Percentiles rank a stretch among this genome's conserved stretches.
These are phyloP conservation scores for Serpula lacrymans DNA, from an alignment of 768 basidiomycete species.

Conservation along the genomic window DNA sequence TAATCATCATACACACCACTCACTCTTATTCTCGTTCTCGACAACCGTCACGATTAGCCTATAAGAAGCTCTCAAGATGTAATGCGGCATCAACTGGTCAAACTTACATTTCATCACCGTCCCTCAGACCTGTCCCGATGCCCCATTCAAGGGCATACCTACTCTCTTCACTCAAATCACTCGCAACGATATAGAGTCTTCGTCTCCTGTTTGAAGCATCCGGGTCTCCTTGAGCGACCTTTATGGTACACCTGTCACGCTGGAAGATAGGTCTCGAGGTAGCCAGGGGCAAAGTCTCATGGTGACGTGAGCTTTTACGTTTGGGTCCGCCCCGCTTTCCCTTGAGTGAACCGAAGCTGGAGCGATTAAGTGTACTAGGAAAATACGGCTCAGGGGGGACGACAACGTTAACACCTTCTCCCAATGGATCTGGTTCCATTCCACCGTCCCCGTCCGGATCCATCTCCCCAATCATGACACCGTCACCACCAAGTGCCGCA, in stretches of 20 bases:
- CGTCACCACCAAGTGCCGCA: conserved; percentile 23
- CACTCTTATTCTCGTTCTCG: conserved; percentile 90
- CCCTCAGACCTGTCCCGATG: conserved; percentile 90
- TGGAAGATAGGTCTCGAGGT: conserved; percentile 84
- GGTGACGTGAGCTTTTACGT: conserved; percentile 58
- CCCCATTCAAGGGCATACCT: conserved; percentile 97
- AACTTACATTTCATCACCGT: conserved; percentile 84
- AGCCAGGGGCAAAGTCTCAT: conserved; percentile 60
- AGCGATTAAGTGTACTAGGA: conserved; percentile 63
- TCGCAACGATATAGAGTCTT: conserved; percentile 81
- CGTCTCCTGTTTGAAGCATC: conserved; percentile 53
- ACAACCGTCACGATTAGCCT: conserved; percentile 85
- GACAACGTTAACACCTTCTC: conserved; percentile 89
- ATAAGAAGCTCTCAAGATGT: background rate
- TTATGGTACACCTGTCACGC: conserved; percentile 89
- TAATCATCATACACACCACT: conserved; percentile 16
- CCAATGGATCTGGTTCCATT: conserved; percentile 75
- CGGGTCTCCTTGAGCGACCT: conserved; percentile 83
- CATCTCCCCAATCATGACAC: conserved; percentile 12
- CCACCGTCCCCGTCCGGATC: conserved; percentile 48
- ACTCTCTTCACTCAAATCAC: conserved; percentile 92
- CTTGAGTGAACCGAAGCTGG: conserved; percentile 34
- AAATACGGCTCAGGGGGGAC: conserved; percentile 83
- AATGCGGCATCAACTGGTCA: too few relatives aligned
- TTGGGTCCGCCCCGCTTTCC: conserved; percentile 37